phyloP scores from a whole-genome alignment of 192 early-diverging fungal species.

The Nowakowskiella sp. region DNA sequence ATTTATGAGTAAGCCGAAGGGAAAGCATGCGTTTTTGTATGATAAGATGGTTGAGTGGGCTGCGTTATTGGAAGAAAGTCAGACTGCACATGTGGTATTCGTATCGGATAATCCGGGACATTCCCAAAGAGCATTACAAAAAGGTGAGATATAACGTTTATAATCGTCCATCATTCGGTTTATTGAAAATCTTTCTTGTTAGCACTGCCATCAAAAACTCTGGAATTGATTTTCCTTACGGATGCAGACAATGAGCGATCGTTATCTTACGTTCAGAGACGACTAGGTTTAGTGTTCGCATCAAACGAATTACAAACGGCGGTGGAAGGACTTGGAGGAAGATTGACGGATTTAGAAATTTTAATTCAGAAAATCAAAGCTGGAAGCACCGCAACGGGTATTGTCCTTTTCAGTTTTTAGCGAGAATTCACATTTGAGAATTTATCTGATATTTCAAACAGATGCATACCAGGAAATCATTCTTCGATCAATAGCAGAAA shows the following conservation, averaged over 20 bases:
- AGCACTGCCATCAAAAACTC: slow-evolving; percentile 62
- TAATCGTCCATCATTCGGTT: background rate
- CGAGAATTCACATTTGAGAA: background rate
- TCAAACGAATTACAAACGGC: slow-evolving; percentile 16
- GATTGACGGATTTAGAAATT: slow-evolving; percentile 81
- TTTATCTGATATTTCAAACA: slow-evolving; percentile 14
- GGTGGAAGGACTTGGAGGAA: slow-evolving; percentile 76
- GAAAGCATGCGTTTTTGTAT: slow-evolving; percentile 53
- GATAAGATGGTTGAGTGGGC: slow-evolving; percentile 80
- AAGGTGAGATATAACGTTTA: slow-evolving; percentile 19
- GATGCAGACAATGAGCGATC: slow-evolving; percentile 64
- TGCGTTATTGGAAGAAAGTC: slow-evolving; percentile 64
- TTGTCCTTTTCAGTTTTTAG: background rate
- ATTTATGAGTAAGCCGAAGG: slow-evolving; percentile 67
- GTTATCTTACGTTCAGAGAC: slow-evolving; percentile 47
- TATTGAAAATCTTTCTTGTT: background rate
- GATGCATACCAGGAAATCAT: slow-evolving; percentile 83
- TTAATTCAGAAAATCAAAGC: slow-evolving; percentile 83
- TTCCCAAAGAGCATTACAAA: slow-evolving; percentile 33
- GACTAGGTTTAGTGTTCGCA: slow-evolving; percentile 23
- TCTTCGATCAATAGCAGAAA: slow-evolving; percentile 66
- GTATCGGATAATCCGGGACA: slow-evolving; percentile 66
- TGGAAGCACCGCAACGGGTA: slow-evolving; percentile 53
- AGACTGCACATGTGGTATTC: slow-evolving; percentile 86
- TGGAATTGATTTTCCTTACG: slow-evolving; percentile 57